A percentile compares a stretch with the other conserved stretches of the same genome.
Evolutionary conservation across 371 early-diverging fungal genomes (phyloP).

Genomic region (Apophysomyces sp.): DNA sequence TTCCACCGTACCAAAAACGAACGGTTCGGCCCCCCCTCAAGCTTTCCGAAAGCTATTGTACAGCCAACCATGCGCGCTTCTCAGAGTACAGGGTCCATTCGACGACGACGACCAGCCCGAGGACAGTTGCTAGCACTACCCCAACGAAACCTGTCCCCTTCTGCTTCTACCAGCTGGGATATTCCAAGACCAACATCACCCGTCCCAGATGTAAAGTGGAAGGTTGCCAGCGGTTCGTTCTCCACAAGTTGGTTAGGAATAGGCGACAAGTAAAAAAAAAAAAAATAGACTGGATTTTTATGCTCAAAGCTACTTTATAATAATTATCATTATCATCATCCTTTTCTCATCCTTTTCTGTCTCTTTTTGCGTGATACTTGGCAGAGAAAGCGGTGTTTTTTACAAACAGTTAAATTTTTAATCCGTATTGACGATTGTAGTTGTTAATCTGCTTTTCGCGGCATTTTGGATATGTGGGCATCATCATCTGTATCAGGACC

Average conservation of each 20-base stretch:
- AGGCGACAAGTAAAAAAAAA: neutral
- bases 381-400: no score
- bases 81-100: neutral
- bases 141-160: constrained; percentile 1
- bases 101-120: neutral
- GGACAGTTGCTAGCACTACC: neutral
- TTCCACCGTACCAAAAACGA: neutral
- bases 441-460: neutral
- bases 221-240: neutral
- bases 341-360: no score
- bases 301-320: no score
- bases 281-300: neutral
- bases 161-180: neutral
- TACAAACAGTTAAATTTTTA: no score
- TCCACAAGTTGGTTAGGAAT: constrained; percentile 6
- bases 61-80: neutral
- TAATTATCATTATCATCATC: no score
- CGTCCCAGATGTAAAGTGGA: neutral
- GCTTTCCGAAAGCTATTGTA: neutral
- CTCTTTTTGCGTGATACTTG: no score
- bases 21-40: neutral
- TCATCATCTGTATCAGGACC: constrained; percentile 13
- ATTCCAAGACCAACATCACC: neutral
- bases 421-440: no score
- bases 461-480: neutral